Conservation (phyloP, 2,329 filamentous ascomycete genomes). For the Magnaporthiopsis incrustans region DNA sequence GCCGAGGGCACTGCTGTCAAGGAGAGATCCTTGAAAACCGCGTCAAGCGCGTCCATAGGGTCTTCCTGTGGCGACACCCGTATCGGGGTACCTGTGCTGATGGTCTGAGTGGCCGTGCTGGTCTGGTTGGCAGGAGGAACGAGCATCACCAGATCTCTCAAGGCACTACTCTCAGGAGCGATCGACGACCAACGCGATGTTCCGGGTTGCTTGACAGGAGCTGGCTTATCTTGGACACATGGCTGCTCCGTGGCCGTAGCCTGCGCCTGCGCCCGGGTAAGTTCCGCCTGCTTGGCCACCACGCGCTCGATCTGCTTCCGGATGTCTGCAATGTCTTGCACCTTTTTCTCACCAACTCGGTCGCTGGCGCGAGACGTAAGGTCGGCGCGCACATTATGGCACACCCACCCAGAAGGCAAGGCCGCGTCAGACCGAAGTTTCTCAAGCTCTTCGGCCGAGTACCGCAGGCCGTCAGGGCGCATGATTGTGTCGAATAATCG, state of each 20-base stretch:
- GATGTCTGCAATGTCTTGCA: not conserved
- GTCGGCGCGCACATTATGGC: not conserved
- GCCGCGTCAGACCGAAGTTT: not conserved
- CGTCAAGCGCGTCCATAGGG: not conserved
- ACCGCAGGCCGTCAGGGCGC: not conserved
- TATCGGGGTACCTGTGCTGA: not conserved
- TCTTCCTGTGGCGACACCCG: not conserved
- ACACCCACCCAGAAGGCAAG: not conserved
- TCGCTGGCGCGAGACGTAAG: not conserved
- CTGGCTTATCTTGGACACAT: not conserved
- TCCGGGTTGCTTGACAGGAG: not conserved
- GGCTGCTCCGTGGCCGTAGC: not conserved
- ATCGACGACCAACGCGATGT: not conserved
- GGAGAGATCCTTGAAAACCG: not conserved
- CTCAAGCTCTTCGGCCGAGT: conserved; percentile 3
- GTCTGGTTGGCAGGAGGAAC: not conserved
- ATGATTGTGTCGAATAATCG: not conserved
- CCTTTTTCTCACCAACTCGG: not conserved
- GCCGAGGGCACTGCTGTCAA: not conserved
- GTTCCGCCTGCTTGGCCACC: conserved; percentile 1
- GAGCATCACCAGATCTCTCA: not conserved
- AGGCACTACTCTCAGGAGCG: not conserved
- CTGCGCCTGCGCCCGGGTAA: not conserved
- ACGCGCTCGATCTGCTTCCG: not conserved
- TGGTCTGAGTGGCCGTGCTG: not conserved